Conservation (phyloP, 441 rosid genomes). For the Pelargonium myrrhifolium region DNA sequence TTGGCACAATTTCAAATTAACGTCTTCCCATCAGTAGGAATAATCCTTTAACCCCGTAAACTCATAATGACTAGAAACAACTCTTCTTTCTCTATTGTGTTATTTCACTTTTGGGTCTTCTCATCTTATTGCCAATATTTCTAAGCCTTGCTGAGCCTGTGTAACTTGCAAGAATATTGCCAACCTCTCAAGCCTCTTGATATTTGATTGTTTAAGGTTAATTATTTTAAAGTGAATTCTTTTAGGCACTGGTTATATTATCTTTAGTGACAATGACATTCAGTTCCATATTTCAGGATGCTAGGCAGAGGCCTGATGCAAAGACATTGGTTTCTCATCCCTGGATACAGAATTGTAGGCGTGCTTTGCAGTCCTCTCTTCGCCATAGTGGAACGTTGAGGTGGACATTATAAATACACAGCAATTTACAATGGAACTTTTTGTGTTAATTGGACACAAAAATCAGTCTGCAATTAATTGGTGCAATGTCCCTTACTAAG, state of each 20-base stretch:
- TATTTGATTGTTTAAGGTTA: background rate
- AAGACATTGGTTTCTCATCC: constrained; percentile 95
- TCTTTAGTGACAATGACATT: background rate
- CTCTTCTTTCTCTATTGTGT: too few relatives aligned
- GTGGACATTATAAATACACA: constrained; percentile 23
- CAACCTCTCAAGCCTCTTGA: background rate
- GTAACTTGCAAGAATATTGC: background rate
- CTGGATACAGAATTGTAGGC: constrained; percentile 89
- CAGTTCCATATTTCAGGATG: constrained; percentile 55
- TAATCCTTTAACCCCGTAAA: too few relatives aligned
- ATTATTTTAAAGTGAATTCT: constrained; percentile 28
- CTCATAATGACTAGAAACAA: too few relatives aligned
- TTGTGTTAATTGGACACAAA: background rate
- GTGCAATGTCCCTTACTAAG: background rate
- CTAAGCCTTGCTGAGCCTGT: background rate
- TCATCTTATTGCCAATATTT: too few relatives aligned
- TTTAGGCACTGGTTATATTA: background rate
- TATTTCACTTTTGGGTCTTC: too few relatives aligned
- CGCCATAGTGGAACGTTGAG: constrained; percentile 74
- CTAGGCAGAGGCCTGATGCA: constrained; percentile 98
- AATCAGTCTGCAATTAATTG: background rate
- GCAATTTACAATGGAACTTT: background rate
- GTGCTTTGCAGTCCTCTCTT: constrained; percentile 78
- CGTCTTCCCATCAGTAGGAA: too few relatives aligned
- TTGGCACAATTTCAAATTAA: too few relatives aligned